phyloP scores from a whole-genome alignment of 257 asterid species.

The Coffea canephora region DNA sequence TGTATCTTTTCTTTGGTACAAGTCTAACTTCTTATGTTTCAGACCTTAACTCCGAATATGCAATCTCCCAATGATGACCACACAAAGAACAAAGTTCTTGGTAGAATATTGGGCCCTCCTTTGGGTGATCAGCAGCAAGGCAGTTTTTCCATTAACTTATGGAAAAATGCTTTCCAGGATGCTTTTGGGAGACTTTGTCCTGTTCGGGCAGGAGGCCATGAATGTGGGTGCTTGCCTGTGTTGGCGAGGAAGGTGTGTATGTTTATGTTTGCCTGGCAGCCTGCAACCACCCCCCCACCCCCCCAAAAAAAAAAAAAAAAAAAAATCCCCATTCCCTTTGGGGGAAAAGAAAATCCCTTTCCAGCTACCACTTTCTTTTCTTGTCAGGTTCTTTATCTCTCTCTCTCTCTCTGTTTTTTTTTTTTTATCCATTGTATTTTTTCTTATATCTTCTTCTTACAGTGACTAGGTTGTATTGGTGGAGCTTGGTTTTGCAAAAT shows the following conservation, averaged over 20 bases:
- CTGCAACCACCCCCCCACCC: not conserved
- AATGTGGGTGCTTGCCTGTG: conserved; percentile 96
- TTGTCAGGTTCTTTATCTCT: not conserved
- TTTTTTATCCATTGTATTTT: not conserved
- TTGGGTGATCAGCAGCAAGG: conserved; percentile 82
- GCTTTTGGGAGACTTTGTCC: conserved; percentile 87
- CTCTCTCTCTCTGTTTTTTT: no score
- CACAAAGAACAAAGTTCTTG: conserved; percentile 36
- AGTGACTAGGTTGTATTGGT: not conserved
- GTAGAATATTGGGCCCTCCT: conserved; percentile 59
- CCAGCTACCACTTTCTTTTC: not conserved
- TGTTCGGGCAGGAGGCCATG: conserved; percentile 87
- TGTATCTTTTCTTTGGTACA: not conserved
- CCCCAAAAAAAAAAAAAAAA: no score
- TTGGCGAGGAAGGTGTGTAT: conserved; percentile 73
- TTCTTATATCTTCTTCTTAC: not conserved
- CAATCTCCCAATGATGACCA: conserved; percentile 59
- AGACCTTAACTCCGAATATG: conserved; percentile 92
- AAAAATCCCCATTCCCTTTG: no score
- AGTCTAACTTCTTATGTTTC: conserved; percentile 26
- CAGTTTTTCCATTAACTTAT: conserved; percentile 69
- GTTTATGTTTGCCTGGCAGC: conserved; percentile 1
- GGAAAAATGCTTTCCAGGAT: conserved; percentile 82
- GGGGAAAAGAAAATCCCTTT: no score
- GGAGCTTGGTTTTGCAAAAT: not conserved